These are phyloP conservation scores for Yamadazyma songkhlaensis DNA, from an alignment of 1,139 yeast species.

Conservation along the genomic window DNA sequence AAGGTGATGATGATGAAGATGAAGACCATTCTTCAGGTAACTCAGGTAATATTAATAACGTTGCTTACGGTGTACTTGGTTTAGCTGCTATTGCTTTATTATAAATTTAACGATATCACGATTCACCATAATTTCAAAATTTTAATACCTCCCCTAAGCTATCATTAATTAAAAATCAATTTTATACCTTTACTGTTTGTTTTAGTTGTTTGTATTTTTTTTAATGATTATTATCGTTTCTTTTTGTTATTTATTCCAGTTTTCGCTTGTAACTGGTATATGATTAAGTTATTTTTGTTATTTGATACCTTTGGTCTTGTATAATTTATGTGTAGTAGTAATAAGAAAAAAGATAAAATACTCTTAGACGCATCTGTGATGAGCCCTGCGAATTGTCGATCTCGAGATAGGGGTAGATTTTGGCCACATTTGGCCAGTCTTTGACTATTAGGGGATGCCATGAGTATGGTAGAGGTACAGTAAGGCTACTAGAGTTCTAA, in stretches of 20 bases:
- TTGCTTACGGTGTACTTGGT: conserved; percentile 42
- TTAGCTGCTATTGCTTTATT: conserved; percentile 46
- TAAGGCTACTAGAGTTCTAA: neutral
- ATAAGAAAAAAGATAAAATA: conserved; percentile 1
- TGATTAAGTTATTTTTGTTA: neutral
- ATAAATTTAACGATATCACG: conserved; percentile 16
- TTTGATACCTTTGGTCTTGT: conserved; percentile 9
- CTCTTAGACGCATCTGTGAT: too few species aligned
- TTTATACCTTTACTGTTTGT: conserved; percentile 1
- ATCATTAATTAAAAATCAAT: neutral
- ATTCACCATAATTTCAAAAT: conserved; percentile 1
- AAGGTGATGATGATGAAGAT: conserved; percentile 11
- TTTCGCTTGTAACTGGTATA: neutral
- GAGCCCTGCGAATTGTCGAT: too few species aligned
- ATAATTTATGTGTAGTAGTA: conserved; percentile 16
- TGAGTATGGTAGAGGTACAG: too few species aligned
- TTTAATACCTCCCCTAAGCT: neutral
- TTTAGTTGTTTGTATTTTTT: conserved; percentile 4
- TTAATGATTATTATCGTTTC: conserved; percentile 1
- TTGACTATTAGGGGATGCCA: too few species aligned
- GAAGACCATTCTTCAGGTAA: conserved; percentile 10
- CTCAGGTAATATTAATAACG: conserved; percentile 34
- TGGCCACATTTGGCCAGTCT: too few species aligned
- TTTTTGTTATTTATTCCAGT: conserved; percentile 1
- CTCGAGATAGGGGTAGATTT: too few species aligned